Percentiles rank a stretch among this genome's conserved stretches.
Evolutionary conservation across 768 basidiomycete species (phyloP).

Genomic region (Pleurotus giganteus): DNA sequence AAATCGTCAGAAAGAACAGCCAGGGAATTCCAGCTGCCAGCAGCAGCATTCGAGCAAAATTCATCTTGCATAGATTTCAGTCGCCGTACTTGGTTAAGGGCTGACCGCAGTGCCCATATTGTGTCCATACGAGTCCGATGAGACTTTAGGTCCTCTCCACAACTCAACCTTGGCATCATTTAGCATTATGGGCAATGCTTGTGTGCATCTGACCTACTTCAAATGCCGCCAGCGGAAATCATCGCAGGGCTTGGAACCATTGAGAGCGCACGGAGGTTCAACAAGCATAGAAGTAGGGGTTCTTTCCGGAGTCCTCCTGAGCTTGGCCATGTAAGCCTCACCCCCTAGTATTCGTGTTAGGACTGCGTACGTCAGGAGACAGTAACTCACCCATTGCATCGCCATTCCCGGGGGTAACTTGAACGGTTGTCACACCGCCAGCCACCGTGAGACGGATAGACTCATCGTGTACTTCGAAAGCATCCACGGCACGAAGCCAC

Average conservation of each 20-base stretch:
- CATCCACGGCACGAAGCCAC: slow-evolving; percentile 82
- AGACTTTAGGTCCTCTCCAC: slow-evolving; percentile 47
- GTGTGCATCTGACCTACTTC: slow-evolving; percentile 46
- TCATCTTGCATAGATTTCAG: slow-evolving; percentile 68
- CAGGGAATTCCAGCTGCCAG: slow-evolving; percentile 39
- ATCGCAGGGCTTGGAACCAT: slow-evolving; percentile 36
- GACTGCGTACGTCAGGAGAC: neutral
- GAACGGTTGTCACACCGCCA: slow-evolving; percentile 85
- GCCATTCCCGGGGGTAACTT: slow-evolving; percentile 74
- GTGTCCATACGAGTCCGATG: slow-evolving; percentile 74
- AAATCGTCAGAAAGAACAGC: slow-evolving; percentile 64
- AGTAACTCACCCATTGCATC: slow-evolving; percentile 64
- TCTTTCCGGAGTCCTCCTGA: slow-evolving; percentile 72
- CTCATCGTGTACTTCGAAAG: slow-evolving; percentile 83
- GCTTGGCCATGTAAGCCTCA: slow-evolving; percentile 85
- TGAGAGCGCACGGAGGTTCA: slow-evolving; percentile 73
- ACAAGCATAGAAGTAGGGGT: slow-evolving; percentile 81
- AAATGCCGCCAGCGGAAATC: slow-evolving; percentile 72
- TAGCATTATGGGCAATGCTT: slow-evolving; percentile 3
- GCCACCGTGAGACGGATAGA: slow-evolving; percentile 72
- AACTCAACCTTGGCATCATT: slow-evolving; percentile 48
- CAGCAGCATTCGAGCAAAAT: slow-evolving; percentile 64
- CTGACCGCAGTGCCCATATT: slow-evolving; percentile 75
- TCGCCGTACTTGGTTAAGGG: slow-evolving; percentile 72
- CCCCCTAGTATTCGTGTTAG: slow-evolving; percentile 50